A percentile compares a stretch with the other conserved stretches of the same genome.
These are phyloP conservation scores for Tetracladium marchalianum DNA, from an alignment of 495 filamentous ascomycete genomes.

Conservation along the genomic window DNA sequence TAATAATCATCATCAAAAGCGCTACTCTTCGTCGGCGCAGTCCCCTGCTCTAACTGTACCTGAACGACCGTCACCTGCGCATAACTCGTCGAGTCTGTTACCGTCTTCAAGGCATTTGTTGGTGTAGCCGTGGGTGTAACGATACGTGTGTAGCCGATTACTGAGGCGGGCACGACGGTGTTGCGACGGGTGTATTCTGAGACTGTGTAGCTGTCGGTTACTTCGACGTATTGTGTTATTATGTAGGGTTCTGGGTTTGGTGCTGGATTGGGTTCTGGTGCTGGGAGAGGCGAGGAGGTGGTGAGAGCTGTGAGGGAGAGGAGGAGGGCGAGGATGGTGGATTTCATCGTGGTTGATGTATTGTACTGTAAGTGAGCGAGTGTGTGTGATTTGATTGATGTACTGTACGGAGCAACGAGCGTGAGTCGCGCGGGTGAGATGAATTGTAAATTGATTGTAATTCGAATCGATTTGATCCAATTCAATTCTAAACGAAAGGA, in stretches of 20 bases:
- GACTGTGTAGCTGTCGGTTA: background rate
- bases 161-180: background rate
- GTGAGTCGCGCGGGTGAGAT: too few species aligned
- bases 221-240: constrained; percentile 4
- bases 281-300: too few species aligned
- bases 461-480: too few species aligned
- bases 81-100: constrained; percentile 9
- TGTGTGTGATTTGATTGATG: too few species aligned
- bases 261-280: too few species aligned
- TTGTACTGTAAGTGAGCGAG: too few species aligned
- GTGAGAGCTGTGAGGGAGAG: too few species aligned
- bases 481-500: too few species aligned
- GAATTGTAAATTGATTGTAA: too few species aligned
- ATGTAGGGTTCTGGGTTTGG: constrained; percentile 3
- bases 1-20: background rate
- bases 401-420: too few species aligned
- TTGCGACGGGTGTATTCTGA: background rate
- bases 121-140: constrained; percentile 23
- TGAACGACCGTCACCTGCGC: constrained; percentile 24
- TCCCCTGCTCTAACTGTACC: constrained; percentile 25
- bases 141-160: constrained; percentile 12
- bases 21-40: constrained; percentile 4
- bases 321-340: too few species aligned
- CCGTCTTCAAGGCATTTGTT: constrained; percentile 23
- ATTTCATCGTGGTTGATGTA: too few species aligned